These are phyloP conservation scores for Candida methanosorbosa DNA, from an alignment of 805 yeast species.

Conservation along the genomic window DNA sequence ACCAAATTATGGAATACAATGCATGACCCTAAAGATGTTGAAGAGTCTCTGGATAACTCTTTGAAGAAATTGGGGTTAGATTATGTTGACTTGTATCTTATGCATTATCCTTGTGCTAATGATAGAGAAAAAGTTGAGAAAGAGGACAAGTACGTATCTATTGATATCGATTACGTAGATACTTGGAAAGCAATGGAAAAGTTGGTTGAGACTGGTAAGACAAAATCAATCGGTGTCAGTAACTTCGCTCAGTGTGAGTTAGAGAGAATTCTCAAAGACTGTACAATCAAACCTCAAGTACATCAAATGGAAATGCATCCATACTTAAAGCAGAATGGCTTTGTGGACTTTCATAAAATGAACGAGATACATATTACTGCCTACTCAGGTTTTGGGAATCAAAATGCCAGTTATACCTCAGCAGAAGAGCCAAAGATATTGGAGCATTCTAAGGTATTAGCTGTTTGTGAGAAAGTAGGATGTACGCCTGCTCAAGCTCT, in stretches of 20 bases:
- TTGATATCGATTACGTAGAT: slow-evolving; percentile 39
- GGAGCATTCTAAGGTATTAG: slow-evolving; percentile 34
- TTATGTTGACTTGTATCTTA: slow-evolving; percentile 68
- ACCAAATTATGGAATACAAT: slow-evolving; percentile 59
- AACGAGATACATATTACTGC: slow-evolving; percentile 59
- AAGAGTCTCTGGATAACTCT: slow-evolving; percentile 46
- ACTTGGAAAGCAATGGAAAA: slow-evolving; percentile 60
- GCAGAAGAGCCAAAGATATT: slow-evolving; percentile 34
- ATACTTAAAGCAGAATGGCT: slow-evolving; percentile 51
- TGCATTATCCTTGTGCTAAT: slow-evolving; percentile 91
- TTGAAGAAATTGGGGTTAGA: slow-evolving; percentile 57
- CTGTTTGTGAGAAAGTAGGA: too few species aligned
- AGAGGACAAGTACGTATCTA: too few species aligned
- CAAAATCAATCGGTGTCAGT: slow-evolving; percentile 67
- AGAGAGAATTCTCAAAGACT: slow-evolving; percentile 37
- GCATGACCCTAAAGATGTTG: slow-evolving; percentile 36
- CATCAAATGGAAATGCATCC: slow-evolving; percentile 77
- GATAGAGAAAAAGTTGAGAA: too few species aligned
- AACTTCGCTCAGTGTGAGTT: slow-evolving; percentile 53
- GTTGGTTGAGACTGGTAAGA: slow-evolving; percentile 40
- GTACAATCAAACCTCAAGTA: slow-evolving; percentile 51
- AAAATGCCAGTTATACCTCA: slow-evolving; percentile 41
- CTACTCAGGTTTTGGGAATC: slow-evolving; percentile 69
- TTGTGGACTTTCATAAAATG: slow-evolving; percentile 40
- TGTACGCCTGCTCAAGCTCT: slow-evolving; percentile 43